Conservation (phyloP, 768 basidiomycete species). For the Lyophyllum atratum region DNA sequence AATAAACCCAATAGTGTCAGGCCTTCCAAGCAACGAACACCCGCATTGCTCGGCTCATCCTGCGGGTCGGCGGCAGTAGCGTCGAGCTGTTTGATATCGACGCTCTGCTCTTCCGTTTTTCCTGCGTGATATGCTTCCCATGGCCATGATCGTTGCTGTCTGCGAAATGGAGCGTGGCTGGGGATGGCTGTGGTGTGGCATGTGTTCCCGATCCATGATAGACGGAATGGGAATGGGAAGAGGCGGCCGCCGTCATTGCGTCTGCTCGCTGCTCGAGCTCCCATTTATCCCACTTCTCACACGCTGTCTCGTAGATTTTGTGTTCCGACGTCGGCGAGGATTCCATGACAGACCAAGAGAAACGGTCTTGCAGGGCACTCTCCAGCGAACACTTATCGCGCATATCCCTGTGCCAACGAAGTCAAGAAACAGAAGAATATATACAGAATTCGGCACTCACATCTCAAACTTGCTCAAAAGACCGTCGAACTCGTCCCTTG, state of each 20-base stretch:
- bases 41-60: constrained; percentile 54
- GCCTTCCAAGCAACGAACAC: constrained; percentile 64
- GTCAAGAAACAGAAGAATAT: background rate
- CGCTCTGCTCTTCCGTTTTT: constrained; percentile 5
- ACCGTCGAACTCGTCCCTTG: constrained; percentile 62
- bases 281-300: constrained; percentile 58
- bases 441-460: constrained; percentile 38
- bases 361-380: constrained; percentile 45
- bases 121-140: background rate
- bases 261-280: constrained; percentile 30
- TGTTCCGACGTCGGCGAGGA: constrained; percentile 48
- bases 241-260: background rate
- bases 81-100: constrained; percentile 15
- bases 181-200: background rate
- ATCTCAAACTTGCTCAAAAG: constrained; percentile 59
- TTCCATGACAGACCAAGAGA: constrained; percentile 47
- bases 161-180: background rate
- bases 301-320: constrained; percentile 57
- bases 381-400: constrained; percentile 54
- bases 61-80: constrained; percentile 30
- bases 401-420: constrained; percentile 56
- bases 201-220: constrained; percentile 4
- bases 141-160: background rate
- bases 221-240: background rate
- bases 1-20: constrained; percentile 5